These are phyloP conservation scores for Eucalyptus pauciflora DNA, from an alignment of 345 rosid genomes.

Conservation along the genomic window DNA sequence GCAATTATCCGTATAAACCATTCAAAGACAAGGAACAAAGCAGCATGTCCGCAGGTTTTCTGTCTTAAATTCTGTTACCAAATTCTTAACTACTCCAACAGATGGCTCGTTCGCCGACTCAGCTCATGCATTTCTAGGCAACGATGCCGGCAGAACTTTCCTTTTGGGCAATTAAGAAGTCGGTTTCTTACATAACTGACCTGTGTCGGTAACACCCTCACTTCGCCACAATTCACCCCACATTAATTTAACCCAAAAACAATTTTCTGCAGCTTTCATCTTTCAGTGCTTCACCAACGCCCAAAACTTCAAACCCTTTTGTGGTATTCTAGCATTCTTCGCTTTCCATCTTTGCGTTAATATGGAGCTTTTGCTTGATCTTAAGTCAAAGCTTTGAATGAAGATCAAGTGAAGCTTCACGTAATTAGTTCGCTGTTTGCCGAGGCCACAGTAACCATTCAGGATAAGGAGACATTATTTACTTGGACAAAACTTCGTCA, in stretches of 20 bases:
- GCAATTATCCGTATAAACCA: neutral
- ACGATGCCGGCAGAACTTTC: neutral
- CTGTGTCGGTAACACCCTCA: neutral
- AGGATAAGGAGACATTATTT: neutral
- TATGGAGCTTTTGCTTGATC: neutral
- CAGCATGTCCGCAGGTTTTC: neutral
- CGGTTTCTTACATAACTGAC: neutral
- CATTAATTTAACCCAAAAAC: neutral
- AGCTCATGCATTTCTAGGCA: neutral
- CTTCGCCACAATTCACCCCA: neutral
- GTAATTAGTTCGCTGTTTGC: neutral
- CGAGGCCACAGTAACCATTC: neutral
- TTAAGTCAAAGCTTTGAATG: neutral
- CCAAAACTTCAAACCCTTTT: neutral
- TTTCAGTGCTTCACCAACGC: neutral
- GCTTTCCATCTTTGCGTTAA: neutral
- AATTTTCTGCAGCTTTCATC: neutral
- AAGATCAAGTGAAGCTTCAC: neutral
- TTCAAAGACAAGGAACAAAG: neutral
- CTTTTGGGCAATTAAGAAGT: neutral
- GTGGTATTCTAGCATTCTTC: neutral
- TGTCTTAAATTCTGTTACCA: neutral
- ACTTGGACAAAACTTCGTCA: neutral
- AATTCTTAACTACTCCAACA: neutral
- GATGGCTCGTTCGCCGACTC: neutral